A percentile compares a stretch with the other conserved stretches of the same genome.
phyloP scores from a whole-genome alignment of 1,284 basidiomycete species.

The Porogramme epimiltina region DNA sequence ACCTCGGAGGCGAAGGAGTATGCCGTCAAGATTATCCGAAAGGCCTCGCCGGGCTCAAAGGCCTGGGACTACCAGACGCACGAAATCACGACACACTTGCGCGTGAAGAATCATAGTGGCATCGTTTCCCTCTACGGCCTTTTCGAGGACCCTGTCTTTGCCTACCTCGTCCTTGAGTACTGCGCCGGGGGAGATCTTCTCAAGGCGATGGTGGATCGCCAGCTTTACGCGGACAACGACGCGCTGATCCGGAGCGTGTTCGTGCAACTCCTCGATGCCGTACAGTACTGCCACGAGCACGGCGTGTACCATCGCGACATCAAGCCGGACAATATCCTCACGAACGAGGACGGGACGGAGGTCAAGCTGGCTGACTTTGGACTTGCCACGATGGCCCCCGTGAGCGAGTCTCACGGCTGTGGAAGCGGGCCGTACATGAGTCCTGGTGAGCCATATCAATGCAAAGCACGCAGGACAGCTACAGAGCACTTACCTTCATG shows the following conservation, averaged over 20 bases:
- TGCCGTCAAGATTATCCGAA: conserved; percentile 68
- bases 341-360: conserved; percentile 43
- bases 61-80: conserved; percentile 25
- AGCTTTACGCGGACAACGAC: conserved; percentile 49
- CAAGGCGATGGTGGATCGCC: conserved; percentile 54
- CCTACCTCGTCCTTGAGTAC: conserved; percentile 66
- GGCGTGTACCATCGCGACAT: conserved; percentile 71
- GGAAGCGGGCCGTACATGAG: conserved; percentile 59
- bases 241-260: conserved; percentile 52
- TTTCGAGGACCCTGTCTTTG: conserved; percentile 53
- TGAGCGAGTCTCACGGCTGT: conserved; percentile 51
- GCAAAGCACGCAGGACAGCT: not conserved
- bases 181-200: conserved; percentile 67
- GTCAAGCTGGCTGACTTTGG: conserved; percentile 69
- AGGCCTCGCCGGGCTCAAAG: conserved; percentile 48
- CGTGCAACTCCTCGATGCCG: conserved; percentile 63
- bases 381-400: conserved; percentile 55
- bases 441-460: conserved; percentile 41
- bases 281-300: conserved; percentile 58
- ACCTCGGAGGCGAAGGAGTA: conserved; percentile 31
- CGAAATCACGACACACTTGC: conserved; percentile 46
- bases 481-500: not conserved
- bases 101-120: conserved; percentile 55
- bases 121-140: conserved; percentile 61
- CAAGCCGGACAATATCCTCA: conserved; percentile 75